Conservation (phyloP, 306 rosid species). For the Malus asiatica region DNA sequence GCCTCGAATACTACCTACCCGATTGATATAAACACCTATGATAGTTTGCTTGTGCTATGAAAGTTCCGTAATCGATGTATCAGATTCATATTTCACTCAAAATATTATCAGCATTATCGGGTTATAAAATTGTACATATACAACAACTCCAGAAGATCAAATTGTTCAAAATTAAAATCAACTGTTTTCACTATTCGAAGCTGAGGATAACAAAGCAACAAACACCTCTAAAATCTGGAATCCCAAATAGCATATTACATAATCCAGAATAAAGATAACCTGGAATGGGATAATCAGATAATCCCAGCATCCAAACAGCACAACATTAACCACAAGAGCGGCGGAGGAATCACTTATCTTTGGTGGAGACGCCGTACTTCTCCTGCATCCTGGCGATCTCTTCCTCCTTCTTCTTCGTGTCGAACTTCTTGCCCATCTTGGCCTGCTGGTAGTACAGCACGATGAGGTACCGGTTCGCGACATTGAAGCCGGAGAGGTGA, state of each 20-base stretch:
- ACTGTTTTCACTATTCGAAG: not conserved
- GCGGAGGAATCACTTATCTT: conserved; percentile 47
- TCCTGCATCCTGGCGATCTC: conserved; percentile 83
- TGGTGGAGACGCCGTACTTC: conserved; percentile 86
- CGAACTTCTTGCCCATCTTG: conserved; percentile 94
- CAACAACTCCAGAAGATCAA: not conserved
- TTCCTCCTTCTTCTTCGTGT: conserved; percentile 86
- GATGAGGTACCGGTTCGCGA: conserved; percentile 82
- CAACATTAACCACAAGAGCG: not conserved
- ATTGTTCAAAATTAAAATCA: not conserved
- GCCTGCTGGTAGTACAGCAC: conserved; percentile 92
- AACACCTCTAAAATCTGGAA: not conserved
- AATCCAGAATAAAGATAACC: not conserved
- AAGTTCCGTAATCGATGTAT: conserved; percentile 58
- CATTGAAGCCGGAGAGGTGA: conserved; percentile 92
- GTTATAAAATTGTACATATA: conserved; percentile 42
- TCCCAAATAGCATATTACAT: not conserved
- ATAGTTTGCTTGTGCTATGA: conserved; percentile 27
- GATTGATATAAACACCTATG: too few species aligned
- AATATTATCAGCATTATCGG: conserved; percentile 13
- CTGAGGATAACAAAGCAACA: not conserved
- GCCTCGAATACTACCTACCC: too few species aligned
- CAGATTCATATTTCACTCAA: conserved; percentile 21
- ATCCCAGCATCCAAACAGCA: not conserved
- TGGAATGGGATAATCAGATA: not conserved